A percentile compares a stretch with the other conserved stretches of the same genome.
Evolutionary conservation across 192 early-diverging fungal species (phyloP).

Genomic region (Coemansia asiatica): DNA sequence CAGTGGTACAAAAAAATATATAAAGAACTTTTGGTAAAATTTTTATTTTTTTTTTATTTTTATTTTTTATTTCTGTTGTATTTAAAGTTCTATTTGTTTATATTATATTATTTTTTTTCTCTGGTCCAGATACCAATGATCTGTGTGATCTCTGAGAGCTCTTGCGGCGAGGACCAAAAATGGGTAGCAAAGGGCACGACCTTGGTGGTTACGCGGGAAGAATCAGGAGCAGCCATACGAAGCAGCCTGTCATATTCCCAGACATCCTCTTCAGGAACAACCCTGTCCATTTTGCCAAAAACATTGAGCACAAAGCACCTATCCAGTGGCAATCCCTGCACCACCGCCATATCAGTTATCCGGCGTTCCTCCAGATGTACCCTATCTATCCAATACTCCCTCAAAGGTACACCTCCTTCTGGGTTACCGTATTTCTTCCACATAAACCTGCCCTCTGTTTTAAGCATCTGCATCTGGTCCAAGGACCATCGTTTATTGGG

Average conservation of each 20-base stretch:
- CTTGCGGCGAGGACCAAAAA: conserved; percentile 28
- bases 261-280: conserved; percentile 53
- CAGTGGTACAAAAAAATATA: no score
- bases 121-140: background rate
- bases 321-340: conserved; percentile 42
- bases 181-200: conserved; percentile 34
- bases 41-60: background rate
- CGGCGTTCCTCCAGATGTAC: conserved; percentile 32
- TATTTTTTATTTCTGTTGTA: background rate
- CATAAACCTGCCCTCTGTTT: conserved; percentile 47
- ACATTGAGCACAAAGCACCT: conserved; percentile 51
- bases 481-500: conserved; percentile 49
- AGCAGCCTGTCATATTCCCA: conserved; percentile 51
- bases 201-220: conserved; percentile 14
- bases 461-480: conserved; percentile 40
- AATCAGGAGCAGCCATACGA: conserved; percentile 12
- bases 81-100: background rate
- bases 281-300: conserved; percentile 51
- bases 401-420: conserved; percentile 15
- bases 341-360: conserved; percentile 51
- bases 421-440: conserved; percentile 56
- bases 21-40: no score
- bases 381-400: conserved; percentile 42
- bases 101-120: no score
- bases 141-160: conserved; percentile 8